phyloP scores from a whole-genome alignment of 371 early-diverging fungal species.

The Capillidium heterosporum region DNA sequence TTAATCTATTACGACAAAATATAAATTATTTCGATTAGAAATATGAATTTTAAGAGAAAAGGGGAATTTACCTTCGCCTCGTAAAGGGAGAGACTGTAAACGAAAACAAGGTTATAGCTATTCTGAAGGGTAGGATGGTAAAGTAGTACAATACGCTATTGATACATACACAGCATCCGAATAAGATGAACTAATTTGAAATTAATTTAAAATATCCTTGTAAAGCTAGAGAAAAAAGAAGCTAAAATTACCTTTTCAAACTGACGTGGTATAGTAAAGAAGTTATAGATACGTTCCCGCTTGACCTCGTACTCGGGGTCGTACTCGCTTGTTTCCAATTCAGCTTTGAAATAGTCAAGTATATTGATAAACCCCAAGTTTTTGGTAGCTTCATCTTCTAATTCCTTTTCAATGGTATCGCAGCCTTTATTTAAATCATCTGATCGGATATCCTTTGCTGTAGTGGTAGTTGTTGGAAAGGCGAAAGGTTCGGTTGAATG shows the following conservation, averaged over 20 bases:
- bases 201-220: neutral
- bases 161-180: conserved; percentile 81
- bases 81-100: too few species aligned
- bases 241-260: conserved; percentile 48
- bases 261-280: conserved; percentile 55
- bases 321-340: conserved; percentile 49
- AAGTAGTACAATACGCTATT: conserved; percentile 56
- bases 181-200: conserved; percentile 31
- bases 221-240: neutral
- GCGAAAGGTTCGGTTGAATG: too few species aligned
- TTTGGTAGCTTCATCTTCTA: too few species aligned
- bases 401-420: too few species aligned
- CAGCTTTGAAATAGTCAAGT: conserved; percentile 41
- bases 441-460: too few species aligned
- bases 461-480: too few species aligned
- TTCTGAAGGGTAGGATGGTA: conserved; percentile 80
- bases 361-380: conserved; percentile 4
- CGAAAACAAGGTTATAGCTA: conserved; percentile 39
- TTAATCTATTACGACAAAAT: conserved; percentile 19
- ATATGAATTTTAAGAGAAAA: conserved; percentile 2
- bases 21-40: conserved; percentile 3
- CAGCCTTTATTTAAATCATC: too few species aligned
- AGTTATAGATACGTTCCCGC: conserved; percentile 63
- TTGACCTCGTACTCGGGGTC: conserved; percentile 59
- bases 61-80: too few species aligned